Percentiles rank a stretch among this genome's conserved stretches.
Conservation (phyloP, 176 grass and related monocot genomes). For the Chrysopogon serrulatus region DNA sequence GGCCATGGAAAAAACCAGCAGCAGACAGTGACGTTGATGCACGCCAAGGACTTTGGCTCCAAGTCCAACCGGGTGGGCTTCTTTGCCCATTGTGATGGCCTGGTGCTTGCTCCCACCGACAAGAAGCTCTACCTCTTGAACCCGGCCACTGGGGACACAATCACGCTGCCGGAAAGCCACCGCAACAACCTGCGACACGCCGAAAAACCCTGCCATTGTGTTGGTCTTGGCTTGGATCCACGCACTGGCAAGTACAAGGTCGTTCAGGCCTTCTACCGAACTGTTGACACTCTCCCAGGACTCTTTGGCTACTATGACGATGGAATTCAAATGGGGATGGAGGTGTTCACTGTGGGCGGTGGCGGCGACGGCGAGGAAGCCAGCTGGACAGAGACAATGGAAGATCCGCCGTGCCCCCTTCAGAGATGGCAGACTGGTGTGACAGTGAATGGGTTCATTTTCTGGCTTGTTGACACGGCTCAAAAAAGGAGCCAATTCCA, state of each 20-base stretch:
- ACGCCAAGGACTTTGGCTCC: background rate
- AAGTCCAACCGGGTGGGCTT: background rate
- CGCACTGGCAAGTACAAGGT: background rate
- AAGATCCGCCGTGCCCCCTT: background rate
- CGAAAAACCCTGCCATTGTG: background rate
- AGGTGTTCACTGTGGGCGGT: background rate
- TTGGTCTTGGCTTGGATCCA: background rate
- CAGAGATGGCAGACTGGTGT: background rate
- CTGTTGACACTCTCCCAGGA: no score
- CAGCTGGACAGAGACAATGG: background rate
- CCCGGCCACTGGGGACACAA: background rate
- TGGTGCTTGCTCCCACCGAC: background rate
- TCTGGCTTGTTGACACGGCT: background rate
- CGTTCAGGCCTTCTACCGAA: background rate
- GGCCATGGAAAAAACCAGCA: background rate
- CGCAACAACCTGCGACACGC: background rate
- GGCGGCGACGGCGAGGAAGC: background rate
- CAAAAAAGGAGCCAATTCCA: no score
- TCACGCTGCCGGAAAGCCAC: background rate
- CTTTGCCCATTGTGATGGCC: slow-evolving; percentile 1
- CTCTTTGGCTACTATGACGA: background rate
- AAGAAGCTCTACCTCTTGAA: background rate
- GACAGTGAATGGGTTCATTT: background rate
- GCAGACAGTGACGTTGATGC: background rate
- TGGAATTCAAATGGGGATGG: background rate